phyloP scores from a whole-genome alignment of 306 rosid species.

The Ochetophila trinervis region DNA sequence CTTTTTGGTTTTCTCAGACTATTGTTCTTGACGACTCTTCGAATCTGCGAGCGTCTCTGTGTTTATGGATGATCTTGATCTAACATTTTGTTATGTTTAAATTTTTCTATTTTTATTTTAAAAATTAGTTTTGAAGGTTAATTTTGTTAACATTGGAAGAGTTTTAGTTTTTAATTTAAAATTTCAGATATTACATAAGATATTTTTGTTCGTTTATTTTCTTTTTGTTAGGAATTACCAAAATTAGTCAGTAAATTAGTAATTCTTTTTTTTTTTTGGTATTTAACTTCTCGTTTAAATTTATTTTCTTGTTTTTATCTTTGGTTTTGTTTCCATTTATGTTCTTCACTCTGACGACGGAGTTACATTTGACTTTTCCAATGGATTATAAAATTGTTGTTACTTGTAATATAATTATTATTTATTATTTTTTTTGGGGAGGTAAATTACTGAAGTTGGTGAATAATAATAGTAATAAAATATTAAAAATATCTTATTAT shows the following conservation, averaged over 20 bases:
- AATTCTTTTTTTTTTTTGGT: background rate
- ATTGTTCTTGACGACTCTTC: background rate
- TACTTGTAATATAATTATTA: too few species aligned
- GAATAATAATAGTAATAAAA: too few species aligned
- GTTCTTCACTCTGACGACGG: background rate
- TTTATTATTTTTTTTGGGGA: too few species aligned
- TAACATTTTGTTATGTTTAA: conserved; percentile 11
- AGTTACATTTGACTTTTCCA: background rate
- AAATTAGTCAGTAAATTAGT: background rate
- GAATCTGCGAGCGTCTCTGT: background rate
- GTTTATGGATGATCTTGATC: conserved; percentile 47
- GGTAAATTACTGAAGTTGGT: too few species aligned
- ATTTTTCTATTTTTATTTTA: background rate
- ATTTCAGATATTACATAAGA: background rate
- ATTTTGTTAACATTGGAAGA: conserved; percentile 1
- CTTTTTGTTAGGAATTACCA: background rate
- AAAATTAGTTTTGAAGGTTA: too few species aligned
- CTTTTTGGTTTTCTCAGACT: background rate
- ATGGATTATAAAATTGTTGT: background rate
- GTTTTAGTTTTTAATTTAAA: background rate
- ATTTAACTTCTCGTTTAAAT: background rate
- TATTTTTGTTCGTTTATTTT: too few species aligned
- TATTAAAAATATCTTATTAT: too few species aligned
- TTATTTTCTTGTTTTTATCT: background rate
- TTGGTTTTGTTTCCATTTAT: background rate